phyloP scores from a whole-genome alignment of 2,329 filamentous ascomycete genomes.

The Fusarium sacchari region DNA sequence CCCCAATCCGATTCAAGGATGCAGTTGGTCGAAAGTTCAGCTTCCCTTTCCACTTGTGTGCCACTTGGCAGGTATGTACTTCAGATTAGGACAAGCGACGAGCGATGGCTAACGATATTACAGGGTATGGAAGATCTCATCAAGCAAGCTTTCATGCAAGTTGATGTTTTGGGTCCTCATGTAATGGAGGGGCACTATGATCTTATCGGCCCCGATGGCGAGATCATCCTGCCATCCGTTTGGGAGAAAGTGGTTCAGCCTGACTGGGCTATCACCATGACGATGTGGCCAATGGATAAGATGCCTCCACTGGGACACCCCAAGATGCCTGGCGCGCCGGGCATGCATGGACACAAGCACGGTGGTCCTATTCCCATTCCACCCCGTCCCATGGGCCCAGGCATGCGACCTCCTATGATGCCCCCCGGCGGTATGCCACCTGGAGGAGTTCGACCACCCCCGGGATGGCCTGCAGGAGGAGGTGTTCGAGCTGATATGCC shows the following conservation, averaged over 20 bases:
- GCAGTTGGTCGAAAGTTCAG: constrained; percentile 91
- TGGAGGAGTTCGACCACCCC: constrained; percentile 33
- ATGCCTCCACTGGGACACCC: constrained; percentile 40
- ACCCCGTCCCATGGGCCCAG: constrained; percentile 1
- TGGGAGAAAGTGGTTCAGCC: constrained; percentile 86
- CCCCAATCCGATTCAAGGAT: constrained; percentile 89
- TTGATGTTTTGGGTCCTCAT: constrained; percentile 79
- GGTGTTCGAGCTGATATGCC: constrained; percentile 4
- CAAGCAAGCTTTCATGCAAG: constrained; percentile 83
- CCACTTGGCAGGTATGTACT: constrained; percentile 79
- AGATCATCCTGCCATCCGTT: constrained; percentile 81
- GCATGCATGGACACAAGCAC: constrained; percentile 21
- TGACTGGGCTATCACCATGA: constrained; percentile 66
- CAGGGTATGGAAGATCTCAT: constrained; percentile 89
- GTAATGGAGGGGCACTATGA: constrained; percentile 85
- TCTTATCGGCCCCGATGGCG: constrained; percentile 79
- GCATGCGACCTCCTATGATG: constrained; percentile 26
- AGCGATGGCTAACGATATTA: constrained; percentile 36
- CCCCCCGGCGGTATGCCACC: constrained; percentile 8
- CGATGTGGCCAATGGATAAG: constrained; percentile 69
- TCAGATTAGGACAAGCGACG: background rate
- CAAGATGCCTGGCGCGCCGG: constrained; percentile 33
- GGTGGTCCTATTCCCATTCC: constrained; percentile 20
- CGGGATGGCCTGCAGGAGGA: constrained; percentile 30
- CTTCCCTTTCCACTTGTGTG: constrained; percentile 87